Base-by-base conservation (phyloP, 2,329 filamentous ascomycete species). In the Ustulina deusta region DNA sequence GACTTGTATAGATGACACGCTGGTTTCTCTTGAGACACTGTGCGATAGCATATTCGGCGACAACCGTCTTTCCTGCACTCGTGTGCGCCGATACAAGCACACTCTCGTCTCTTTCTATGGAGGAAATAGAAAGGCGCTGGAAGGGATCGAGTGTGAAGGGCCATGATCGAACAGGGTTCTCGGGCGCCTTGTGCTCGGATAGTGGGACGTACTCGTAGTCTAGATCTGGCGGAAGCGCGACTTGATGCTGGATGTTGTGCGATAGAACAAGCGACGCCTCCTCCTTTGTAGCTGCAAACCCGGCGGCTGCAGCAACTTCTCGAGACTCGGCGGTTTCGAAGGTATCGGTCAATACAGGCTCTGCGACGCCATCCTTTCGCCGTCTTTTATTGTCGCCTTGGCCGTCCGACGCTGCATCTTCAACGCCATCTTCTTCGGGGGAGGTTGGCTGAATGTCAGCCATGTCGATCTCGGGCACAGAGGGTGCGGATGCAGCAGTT, bases 191-290 rank as follows among this genome's bases (percentile, higher is more conserved):
- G 85, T 99, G 96, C 81, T 97, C 87, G 25, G 94, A 97, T 61
- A 99, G 93, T n/a, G 95, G 95, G 20, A 97, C 86, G 78, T 97
- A 97, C 79, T 94, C 91, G 83, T 97, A 97, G 81, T 97, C 93
- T 63, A 97, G 92, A 78, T 97, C 93, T 10, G 95, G 94, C 2
- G 96, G 96, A 22, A 99, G 85, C 13, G 96, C 93, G 74, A 98
- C 96, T 82, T 99, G 95, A 85, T 99, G 96, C 81, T 97, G 94
- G 74, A 99, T 97, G 83, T 99, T 97, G 83, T 99, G 97, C 54
- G 93, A 95, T 60, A 99, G 82, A 25, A 97, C 91, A 32, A 99
- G 89, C 6, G 91, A 89, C 54, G 89, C 84, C 61, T 94, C 79
- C 80, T 84, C 68, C 81, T 84, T 68, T 81, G 85, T 68, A 84